These are phyloP conservation scores for Triadica sebifera DNA, from an alignment of 345 rosid genomes.

Conservation along the genomic window DNA sequence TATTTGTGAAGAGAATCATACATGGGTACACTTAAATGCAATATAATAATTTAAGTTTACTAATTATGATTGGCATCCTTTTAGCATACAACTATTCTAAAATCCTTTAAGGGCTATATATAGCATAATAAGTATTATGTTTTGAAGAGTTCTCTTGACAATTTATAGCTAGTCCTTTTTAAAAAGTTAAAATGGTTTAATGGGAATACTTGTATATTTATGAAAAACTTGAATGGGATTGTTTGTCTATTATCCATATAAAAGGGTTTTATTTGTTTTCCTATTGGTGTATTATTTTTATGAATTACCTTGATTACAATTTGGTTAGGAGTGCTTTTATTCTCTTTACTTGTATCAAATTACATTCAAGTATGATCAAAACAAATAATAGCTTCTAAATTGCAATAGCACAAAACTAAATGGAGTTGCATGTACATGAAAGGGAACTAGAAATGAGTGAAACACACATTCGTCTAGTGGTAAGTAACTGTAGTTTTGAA, in stretches of 20 bases:
- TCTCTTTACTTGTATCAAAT: neutral
- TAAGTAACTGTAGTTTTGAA: neutral
- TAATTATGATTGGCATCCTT: neutral
- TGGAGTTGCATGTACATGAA: neutral
- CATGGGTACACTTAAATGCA: neutral
- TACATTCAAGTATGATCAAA: too few species aligned
- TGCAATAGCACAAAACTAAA: neutral
- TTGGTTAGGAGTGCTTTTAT: neutral
- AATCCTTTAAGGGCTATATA: neutral
- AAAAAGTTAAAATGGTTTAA: too few species aligned
- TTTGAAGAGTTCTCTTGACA: neutral
- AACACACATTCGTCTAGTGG: neutral
- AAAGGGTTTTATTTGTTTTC: too few species aligned
- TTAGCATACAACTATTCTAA: neutral
- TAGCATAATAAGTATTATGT: neutral
- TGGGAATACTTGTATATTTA: too few species aligned
- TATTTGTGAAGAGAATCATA: neutral
- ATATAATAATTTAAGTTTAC: neutral
- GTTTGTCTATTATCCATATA: neutral
- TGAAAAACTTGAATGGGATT: neutral
- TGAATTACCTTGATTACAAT: neutral
- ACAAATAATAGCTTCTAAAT: neutral
- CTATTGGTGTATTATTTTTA: too few species aligned
- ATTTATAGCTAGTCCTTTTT: too few species aligned
- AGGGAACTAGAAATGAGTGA: neutral